Evolutionary conservation across 768 basidiomycete genomes (phyloP).

Genomic region (Termitomyces sp.): DNA sequence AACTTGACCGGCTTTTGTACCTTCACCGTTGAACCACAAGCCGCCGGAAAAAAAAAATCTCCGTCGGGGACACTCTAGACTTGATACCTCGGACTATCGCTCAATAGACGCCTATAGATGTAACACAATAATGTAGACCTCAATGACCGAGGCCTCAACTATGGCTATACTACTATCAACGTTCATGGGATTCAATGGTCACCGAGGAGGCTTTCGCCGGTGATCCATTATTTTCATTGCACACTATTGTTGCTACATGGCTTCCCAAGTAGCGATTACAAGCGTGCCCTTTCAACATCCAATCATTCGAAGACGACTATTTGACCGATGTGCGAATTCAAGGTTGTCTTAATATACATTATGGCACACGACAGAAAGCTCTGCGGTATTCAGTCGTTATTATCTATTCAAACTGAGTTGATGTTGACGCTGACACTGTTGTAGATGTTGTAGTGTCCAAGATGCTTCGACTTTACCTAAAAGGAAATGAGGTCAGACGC

Average conservation of each 20-base stretch:
- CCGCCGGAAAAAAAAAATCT: neutral
- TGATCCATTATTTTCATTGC: neutral
- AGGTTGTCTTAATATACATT: neutral
- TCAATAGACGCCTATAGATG: no score
- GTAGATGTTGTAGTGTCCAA: neutral
- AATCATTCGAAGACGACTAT: neutral
- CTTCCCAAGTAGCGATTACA: neutral
- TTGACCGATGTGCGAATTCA: neutral
- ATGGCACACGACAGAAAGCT: neutral
- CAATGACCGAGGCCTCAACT: neutral
- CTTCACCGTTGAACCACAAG: neutral
- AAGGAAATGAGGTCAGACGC: neutral
- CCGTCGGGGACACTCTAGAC: neutral
- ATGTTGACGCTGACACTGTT: neutral
- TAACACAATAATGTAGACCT: neutral
- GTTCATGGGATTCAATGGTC: neutral
- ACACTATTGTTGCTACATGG: neutral
- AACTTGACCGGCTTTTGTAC: neutral
- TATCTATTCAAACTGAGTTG: neutral
- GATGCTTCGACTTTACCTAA: neutral
- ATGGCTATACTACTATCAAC: no score
- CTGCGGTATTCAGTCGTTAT: neutral
- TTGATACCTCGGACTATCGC: neutral
- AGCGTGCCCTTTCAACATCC: neutral
- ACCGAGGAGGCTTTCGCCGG: neutral